phyloP scores from a whole-genome alignment of 1,284 basidiomycete genomes.

The Earliella scabrosa region DNA sequence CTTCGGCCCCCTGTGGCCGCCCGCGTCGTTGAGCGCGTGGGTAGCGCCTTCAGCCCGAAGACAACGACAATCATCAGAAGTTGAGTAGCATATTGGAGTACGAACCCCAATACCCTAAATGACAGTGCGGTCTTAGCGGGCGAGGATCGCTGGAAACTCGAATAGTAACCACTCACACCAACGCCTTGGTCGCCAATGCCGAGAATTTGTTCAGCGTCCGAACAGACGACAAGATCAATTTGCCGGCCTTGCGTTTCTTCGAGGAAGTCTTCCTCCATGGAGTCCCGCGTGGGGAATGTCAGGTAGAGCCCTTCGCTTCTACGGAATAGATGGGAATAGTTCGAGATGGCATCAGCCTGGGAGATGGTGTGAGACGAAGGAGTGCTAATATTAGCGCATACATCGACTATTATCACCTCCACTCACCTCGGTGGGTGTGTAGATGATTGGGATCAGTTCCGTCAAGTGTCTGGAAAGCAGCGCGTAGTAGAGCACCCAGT shows the following conservation, averaged over 20 bases:
- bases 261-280: conserved; percentile 78
- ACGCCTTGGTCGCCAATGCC: conserved; percentile 82
- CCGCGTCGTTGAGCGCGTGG: no score
- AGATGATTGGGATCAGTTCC: conserved; percentile 79
- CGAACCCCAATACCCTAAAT: conserved; percentile 52
- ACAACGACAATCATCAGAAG: no score
- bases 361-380: not conserved
- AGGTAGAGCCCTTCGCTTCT: conserved; percentile 74
- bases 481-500: conserved; percentile 76
- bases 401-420: not conserved
- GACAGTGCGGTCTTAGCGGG: not conserved
- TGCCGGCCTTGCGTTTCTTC: conserved; percentile 64
- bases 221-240: conserved; percentile 79
- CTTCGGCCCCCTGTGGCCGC: no score
- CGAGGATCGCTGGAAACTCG: not conserved
- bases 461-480: conserved; percentile 64
- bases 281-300: conserved; percentile 64
- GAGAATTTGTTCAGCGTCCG: conserved; percentile 83
- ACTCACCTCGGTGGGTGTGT: conserved; percentile 69
- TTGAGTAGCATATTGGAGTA: no score
- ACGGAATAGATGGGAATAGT: conserved; percentile 83
- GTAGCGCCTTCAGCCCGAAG: no score
- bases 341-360: conserved; percentile 77
- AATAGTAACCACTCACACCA: conserved; percentile 45
- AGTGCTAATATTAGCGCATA: not conserved